Evolutionary conservation across 352 stramenopile species (phyloP).

Genomic region (Phytophthora ohioensis): DNA sequence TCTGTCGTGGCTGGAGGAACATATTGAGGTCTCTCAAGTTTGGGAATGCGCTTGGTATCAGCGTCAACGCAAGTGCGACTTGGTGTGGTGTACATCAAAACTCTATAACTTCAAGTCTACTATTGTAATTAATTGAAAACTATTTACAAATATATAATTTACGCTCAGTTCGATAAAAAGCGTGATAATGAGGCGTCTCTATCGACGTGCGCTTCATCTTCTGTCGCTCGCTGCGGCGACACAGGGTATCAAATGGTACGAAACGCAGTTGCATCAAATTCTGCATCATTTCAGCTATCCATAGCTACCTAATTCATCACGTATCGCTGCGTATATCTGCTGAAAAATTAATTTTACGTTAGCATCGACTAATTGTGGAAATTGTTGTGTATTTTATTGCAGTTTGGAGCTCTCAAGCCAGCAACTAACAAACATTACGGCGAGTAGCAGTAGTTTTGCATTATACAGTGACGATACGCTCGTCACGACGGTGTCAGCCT

Average conservation of each 20-base stretch:
- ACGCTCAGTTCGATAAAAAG: slow-evolving; percentile 31
- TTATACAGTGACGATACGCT: slow-evolving; percentile 35
- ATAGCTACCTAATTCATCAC: not conserved
- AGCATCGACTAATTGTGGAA: not conserved
- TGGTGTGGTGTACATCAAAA: slow-evolving; percentile 12
- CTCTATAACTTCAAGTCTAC: slow-evolving; percentile 30
- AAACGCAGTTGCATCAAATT: not conserved
- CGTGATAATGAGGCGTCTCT: slow-evolving; percentile 25
- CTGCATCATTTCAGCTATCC: slow-evolving; percentile 7
- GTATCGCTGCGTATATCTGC: not conserved
- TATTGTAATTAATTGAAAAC: slow-evolving; percentile 6
- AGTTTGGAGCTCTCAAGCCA: slow-evolving; percentile 52
- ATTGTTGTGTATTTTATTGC: slow-evolving; percentile 3
- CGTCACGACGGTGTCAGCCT: slow-evolving; percentile 30
- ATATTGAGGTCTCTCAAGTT: slow-evolving; percentile 31
- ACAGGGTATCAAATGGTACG: slow-evolving; percentile 24
- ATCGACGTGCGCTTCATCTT: slow-evolving; percentile 9
- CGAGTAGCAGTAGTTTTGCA: slow-evolving; percentile 32
- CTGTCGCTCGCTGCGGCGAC: slow-evolving; percentile 13
- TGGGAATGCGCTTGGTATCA: slow-evolving; percentile 8
- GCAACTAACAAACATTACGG: slow-evolving; percentile 50
- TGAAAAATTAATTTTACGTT: slow-evolving; percentile 1
- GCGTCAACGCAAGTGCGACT: slow-evolving; percentile 18
- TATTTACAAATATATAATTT: slow-evolving; percentile 17
- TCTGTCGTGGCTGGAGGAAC: slow-evolving; percentile 75